phyloP scores from a whole-genome alignment of 2,329 filamentous ascomycete species.

The Exutisphaerella laricina region DNA sequence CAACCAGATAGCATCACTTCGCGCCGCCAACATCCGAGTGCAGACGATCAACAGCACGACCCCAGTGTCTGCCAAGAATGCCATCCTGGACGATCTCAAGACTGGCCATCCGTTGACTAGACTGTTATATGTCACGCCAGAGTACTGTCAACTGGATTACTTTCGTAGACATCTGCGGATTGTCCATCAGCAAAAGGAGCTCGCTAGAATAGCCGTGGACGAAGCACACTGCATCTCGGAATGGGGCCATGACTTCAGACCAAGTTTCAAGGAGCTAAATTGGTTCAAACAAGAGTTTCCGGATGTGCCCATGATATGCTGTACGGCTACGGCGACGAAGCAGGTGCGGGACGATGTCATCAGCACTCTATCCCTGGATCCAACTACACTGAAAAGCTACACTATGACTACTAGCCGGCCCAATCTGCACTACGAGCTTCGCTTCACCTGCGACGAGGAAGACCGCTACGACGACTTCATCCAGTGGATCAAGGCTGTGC shows the following conservation, averaged over 20 bases:
- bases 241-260: constrained; percentile 98
- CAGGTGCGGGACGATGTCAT: constrained; percentile 80
- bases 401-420: constrained; percentile 76
- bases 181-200: constrained; percentile 72
- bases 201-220: constrained; percentile 84
- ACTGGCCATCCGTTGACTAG: constrained; percentile 79
- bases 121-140: constrained; percentile 88
- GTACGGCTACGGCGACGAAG: constrained; percentile 84
- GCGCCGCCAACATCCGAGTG: constrained; percentile 68
- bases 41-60: constrained; percentile 85
- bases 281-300: constrained; percentile 82
- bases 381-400: constrained; percentile 62
- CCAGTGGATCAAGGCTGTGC: constrained; percentile 67
- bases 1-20: constrained; percentile 82
- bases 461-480: constrained; percentile 71
- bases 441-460: constrained; percentile 71
- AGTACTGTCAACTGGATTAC: constrained; percentile 69
- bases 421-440: constrained; percentile 86
- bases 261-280: constrained; percentile 76
- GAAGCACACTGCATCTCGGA: constrained; percentile 96
- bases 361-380: constrained; percentile 62
- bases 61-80: constrained; percentile 55
- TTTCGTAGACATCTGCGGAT: constrained; percentile 70
- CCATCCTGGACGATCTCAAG: constrained; percentile 73
- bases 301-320: constrained; percentile 81